Conservation (phyloP, 345 rosid species). For the Fremontodendron californicum region DNA sequence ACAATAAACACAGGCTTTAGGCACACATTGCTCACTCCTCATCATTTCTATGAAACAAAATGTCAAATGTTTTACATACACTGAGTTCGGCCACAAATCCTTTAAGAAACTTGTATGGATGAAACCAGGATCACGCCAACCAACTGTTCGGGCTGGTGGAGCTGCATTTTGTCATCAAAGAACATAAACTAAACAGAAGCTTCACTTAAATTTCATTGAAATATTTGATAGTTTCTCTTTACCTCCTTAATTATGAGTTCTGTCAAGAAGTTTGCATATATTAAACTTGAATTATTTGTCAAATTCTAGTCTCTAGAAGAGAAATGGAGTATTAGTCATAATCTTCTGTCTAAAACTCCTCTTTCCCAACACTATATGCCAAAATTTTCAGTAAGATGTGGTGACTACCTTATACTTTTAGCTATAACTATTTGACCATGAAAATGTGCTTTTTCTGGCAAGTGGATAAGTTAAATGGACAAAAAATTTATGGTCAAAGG, state of each 20-base stretch:
- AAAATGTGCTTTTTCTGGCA: neutral
- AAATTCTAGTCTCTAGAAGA: too few species aligned
- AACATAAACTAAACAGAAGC: neutral
- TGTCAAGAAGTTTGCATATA: neutral
- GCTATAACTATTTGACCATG: neutral
- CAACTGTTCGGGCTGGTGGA: slow-evolving; percentile 44
- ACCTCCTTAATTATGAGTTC: neutral
- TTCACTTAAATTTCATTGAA: neutral
- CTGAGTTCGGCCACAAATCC: slow-evolving; percentile 44
- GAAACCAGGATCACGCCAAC: slow-evolving; percentile 55
- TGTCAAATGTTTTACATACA: slow-evolving; percentile 23
- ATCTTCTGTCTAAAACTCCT: too few species aligned
- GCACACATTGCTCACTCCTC: neutral
- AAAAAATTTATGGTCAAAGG: neutral
- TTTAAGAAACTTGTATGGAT: slow-evolving; percentile 47
- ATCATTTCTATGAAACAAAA: neutral
- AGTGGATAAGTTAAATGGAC: neutral
- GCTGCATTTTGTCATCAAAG: slow-evolving; percentile 27
- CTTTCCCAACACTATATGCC: too few species aligned
- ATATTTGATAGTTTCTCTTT: neutral
- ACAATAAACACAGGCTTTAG: neutral
- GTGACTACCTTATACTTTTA: neutral
- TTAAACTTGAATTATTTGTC: too few species aligned
- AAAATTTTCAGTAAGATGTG: neutral
- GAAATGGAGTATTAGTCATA: too few species aligned